phyloP scores from a whole-genome alignment of 1,284 basidiomycete genomes.

The Cystobasidium sp. region DNA sequence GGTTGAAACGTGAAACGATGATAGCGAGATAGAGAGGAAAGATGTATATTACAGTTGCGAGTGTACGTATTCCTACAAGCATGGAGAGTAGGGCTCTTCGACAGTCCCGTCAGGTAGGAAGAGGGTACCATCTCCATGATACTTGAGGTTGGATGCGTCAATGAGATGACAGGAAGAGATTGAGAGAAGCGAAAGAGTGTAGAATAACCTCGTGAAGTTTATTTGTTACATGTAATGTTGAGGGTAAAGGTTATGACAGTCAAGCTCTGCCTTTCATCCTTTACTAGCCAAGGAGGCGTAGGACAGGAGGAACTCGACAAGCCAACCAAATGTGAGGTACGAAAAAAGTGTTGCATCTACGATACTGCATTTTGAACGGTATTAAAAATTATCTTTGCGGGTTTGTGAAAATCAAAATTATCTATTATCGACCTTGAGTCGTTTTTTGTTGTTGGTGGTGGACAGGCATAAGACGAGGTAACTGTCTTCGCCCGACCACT shows the following conservation, averaged over 20 bases:
- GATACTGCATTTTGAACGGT: constrained; percentile 13
- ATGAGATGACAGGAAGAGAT: neutral
- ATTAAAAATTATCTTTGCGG: neutral
- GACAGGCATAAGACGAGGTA: neutral
- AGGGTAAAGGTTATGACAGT: too few relatives aligned
- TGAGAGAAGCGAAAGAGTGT: neutral
- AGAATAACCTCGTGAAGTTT: neutral
- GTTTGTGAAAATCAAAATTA: neutral
- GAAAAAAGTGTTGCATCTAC: neutral
- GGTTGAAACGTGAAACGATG: too few relatives aligned
- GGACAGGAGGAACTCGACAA: too few relatives aligned
- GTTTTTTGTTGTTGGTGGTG: neutral
- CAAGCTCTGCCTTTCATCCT: too few relatives aligned
- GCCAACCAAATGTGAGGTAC: too few relatives aligned
- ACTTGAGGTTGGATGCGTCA: neutral
- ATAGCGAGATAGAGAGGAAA: neutral
- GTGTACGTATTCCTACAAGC: too few relatives aligned
- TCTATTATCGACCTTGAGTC: constrained; percentile 38
- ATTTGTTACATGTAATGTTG: constrained; percentile 11
- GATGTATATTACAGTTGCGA: constrained; percentile 4
- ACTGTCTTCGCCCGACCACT: neutral
- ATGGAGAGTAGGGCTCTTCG: neutral
- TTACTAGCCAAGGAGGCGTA: too few relatives aligned
- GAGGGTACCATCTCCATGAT: neutral
- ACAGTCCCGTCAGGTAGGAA: neutral